Evolutionary conservation across 2,329 filamentous ascomycete genomes (phyloP), one percentile per base, ranked within the genome.

Genomic region (Harringtonia lauricola): DNA sequence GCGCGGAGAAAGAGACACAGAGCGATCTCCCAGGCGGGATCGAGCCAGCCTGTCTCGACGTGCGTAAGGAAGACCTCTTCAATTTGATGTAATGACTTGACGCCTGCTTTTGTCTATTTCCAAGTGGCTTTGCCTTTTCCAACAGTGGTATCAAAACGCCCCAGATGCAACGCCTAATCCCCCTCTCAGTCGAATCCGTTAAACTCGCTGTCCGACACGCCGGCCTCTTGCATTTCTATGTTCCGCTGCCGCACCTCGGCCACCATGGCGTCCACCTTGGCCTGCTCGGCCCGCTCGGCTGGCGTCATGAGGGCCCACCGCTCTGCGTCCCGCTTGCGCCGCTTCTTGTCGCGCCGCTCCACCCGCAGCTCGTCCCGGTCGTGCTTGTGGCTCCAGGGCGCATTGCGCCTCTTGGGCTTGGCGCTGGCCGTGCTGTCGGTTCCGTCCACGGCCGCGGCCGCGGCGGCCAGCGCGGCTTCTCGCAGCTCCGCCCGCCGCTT

Each of bases 351-450:
- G 17, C 60, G 50, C 41, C 60, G 53, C 38, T 53, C 56, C 3
- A 47, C 67, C 41, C 80, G 76, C 47, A 74, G 65, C 21, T 80
- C 80, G 54, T 81, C 81, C 53, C 71, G 68, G 49, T 83, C 83
- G 19, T 72, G 66, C 59, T 85, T 84, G 45, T 70, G 73, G 59
- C 83, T 89, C 83, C 84, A 89, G 1, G 84, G 76, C 55, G 79
- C 70, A 54, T 82, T 72, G 60, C 77, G 67, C 59, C 76, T 73
- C 54, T 80, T 78, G 3, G 38, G 26, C 8, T 35, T 72, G 66
- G 58, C 61, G 62, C 49, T 68, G 28, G 9, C 31, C 8, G 58
- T 59, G 28, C 57, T 56, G 26, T 55, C 52, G 24, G n/a, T n/a
- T n/a, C 55, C 53, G 12, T 50, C 55, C 6, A 50, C 49, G 8